Base-by-base conservation (phyloP, 257 asterid genomes). In the Knoxia roxburghii region DNA sequence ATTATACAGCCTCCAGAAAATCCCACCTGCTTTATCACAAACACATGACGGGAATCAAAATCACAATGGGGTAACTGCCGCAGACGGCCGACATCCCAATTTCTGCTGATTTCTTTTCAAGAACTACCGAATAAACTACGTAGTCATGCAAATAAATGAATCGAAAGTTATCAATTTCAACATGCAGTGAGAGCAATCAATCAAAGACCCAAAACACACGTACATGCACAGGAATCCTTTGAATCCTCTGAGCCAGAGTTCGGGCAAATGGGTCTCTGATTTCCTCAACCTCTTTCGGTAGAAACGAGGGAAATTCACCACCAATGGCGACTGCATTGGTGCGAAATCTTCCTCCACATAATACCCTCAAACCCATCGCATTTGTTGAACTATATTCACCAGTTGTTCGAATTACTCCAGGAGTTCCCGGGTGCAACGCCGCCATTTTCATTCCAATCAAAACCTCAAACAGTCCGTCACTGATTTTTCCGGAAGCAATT, bases 181-280 rank as follows among this genome's bases (percentile, higher is more conserved):
- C 30, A 64, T 64, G 68, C 27, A 45, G 37, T 14, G 1, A 11
- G 9, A 37, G 41, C 6, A 37, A 64, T 24, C 0, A 32, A 5
- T 8, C 10, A 14, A 15, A 56, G 9, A 52, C 27, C 29, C 20
- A 27, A 23, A 39, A 61, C 39, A 30, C 12, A 41, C 2, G 27
- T 46, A 86, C 93, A 86, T 84, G 71, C 14, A 89, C 96, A 5
- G 96, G 96, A 30, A 89, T 87, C 72, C 96, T 79, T 56, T 81
- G 81, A 46, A 89, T 86, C 76, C 89, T 79, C 75, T 62, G 84
- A 51, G 95, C 96, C 79, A 89, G 72, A 59, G 62, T 77, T 72
- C 89, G 81, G 10, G 96, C 95, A 59, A 53, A 81, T 32, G 89
- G 91, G 66, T 89, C 96, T 74, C 75, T 83, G 65, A 89, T 81